Evolutionary conservation across 768 basidiomycete genomes (phyloP).

Genomic region (Russula abietina): DNA sequence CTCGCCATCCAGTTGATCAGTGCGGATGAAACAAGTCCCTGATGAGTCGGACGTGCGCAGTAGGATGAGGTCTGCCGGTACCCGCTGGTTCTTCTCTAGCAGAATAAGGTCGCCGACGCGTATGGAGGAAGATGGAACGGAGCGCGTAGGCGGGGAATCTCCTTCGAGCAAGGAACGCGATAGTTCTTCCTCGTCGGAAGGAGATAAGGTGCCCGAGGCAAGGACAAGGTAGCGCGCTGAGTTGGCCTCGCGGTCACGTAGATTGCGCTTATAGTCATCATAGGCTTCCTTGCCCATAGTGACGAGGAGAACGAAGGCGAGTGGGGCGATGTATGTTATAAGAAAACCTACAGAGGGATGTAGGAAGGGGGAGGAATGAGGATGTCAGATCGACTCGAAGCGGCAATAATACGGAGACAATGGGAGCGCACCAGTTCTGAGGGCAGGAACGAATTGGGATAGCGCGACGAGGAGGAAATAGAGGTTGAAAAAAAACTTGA

Average conservation of each 20-base stretch:
- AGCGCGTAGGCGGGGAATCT: slow-evolving; percentile 39
- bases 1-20: slow-evolving; percentile 97
- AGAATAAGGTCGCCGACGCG: slow-evolving; percentile 87
- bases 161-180: slow-evolving; percentile 24
- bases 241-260: slow-evolving; percentile 91
- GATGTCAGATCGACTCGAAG: background rate
- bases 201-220: slow-evolving; percentile 41
- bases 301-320: slow-evolving; percentile 89
- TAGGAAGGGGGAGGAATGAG: background rate
- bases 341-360: slow-evolving; percentile 66
- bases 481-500: slow-evolving; percentile 99
- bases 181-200: slow-evolving; percentile 26
- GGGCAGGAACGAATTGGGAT: slow-evolving; percentile 90
- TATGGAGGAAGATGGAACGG: slow-evolving; percentile 81
- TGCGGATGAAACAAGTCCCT: slow-evolving; percentile 95
- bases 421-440: slow-evolving; percentile 76
- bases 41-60: slow-evolving; percentile 81
- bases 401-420: background rate
- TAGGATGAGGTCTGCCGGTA: slow-evolving; percentile 90
- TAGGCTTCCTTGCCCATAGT: slow-evolving; percentile 99
- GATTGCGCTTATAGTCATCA: slow-evolving; percentile 93
- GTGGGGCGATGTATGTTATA: slow-evolving; percentile 89
- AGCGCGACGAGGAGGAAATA: slow-evolving; percentile 97
- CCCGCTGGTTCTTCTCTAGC: slow-evolving; percentile 94
- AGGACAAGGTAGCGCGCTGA: slow-evolving; percentile 85